phyloP scores from a whole-genome alignment of 2,329 filamentous ascomycete genomes.

The Pseudocercospora fijiensis region DNA sequence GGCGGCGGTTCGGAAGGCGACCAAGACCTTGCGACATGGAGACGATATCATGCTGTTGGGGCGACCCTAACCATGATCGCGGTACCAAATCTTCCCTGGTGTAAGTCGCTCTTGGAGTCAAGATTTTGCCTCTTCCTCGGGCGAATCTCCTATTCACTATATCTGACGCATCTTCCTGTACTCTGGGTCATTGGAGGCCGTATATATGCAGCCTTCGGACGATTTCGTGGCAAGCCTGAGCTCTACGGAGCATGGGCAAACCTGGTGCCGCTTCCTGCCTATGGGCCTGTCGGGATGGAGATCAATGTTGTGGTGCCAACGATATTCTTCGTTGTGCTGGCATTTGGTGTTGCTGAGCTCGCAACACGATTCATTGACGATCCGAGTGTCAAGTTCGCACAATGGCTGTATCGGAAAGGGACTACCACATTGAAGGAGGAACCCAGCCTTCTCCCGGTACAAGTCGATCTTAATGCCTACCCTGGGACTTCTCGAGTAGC shows the following conservation, averaged over 20 bases:
- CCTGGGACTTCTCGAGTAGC: no score
- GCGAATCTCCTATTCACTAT: slow-evolving; percentile 61
- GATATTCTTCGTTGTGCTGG: slow-evolving; percentile 55
- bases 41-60: not conserved
- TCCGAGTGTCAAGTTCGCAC: slow-evolving; percentile 12
- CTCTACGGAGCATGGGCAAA: slow-evolving; percentile 51
- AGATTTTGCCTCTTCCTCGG: slow-evolving; percentile 63
- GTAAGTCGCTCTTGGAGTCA: slow-evolving; percentile 61
- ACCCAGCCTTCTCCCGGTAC: not conserved
- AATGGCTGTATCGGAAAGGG: slow-evolving; percentile 1
- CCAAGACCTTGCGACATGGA: not conserved
- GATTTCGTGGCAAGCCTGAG: not conserved
- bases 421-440: not conserved
- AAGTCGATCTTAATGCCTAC: not conserved
- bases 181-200: slow-evolving; percentile 61
- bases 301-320: slow-evolving; percentile 60
- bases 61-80: slow-evolving; percentile 29
- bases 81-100: slow-evolving; percentile 56
- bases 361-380: slow-evolving; percentile 7
- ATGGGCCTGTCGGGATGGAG: slow-evolving; percentile 60
- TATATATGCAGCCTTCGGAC: slow-evolving; percentile 60
- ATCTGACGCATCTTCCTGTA: slow-evolving; percentile 64
- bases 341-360: slow-evolving; percentile 10
- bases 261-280: slow-evolving; percentile 54
- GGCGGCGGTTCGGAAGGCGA: not conserved